These are phyloP conservation scores for Pythium phragmitis DNA, from an alignment of 352 stramenopile genomes.

Conservation along the genomic window DNA sequence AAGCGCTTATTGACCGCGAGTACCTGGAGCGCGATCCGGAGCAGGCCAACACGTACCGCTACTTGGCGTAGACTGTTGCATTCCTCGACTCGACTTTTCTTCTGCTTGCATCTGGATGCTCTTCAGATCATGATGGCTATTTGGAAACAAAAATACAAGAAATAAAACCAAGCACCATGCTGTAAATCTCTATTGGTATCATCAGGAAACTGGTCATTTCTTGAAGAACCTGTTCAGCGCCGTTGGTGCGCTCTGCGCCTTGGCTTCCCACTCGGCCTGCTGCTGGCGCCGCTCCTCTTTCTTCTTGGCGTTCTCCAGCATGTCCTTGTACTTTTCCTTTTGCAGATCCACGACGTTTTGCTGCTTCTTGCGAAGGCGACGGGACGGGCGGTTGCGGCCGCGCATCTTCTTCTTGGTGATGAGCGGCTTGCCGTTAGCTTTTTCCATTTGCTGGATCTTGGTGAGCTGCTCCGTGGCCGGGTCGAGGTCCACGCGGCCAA, in stretches of 20 bases:
- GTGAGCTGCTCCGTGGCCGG: conserved; percentile 81
- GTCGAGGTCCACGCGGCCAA: conserved; percentile 93
- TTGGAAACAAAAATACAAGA: conserved; percentile 4
- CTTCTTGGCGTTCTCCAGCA: conserved; percentile 77
- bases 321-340: conserved; percentile 90
- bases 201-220: conserved; percentile 44
- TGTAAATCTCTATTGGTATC: conserved; percentile 17
- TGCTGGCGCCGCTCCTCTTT: conserved; percentile 65
- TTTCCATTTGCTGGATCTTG: conserved; percentile 73
- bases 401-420: conserved; percentile 96
- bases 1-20: conserved; percentile 97
- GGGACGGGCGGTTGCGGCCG: conserved; percentile 96
- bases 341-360: conserved; percentile 98
- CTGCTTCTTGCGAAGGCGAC: conserved; percentile 96
- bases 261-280: conserved; percentile 78
- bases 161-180: conserved; percentile 13
- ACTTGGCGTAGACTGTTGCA: conserved; percentile 77
- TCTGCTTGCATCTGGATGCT: background rate
- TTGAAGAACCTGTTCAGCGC: conserved; percentile 90
- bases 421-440: conserved; percentile 66
- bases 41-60: conserved; percentile 96
- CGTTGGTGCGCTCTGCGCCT: conserved; percentile 69
- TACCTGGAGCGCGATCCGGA: conserved; percentile 97
- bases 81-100: background rate
- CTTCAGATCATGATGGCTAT: background rate